Percentiles rank a stretch among this genome's conserved stretches.
phyloP scores from a whole-genome alignment of 768 basidiomycete species.

The Xerocomus spinulosus region DNA sequence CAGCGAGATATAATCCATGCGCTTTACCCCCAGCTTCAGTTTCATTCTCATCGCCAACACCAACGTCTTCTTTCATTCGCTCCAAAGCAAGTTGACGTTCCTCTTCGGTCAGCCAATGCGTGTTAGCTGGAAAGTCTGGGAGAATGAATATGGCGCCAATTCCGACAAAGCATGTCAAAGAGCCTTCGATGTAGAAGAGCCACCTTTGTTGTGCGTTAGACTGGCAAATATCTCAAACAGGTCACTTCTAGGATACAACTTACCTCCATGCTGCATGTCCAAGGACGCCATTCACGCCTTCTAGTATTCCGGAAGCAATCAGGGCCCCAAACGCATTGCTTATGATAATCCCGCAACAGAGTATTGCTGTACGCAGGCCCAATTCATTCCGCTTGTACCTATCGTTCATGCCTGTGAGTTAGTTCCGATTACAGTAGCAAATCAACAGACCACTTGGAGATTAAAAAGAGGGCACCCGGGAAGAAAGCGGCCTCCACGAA shows the following conservation, averaged over 20 bases:
- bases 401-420: constrained; percentile 16
- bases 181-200: constrained; percentile 48
- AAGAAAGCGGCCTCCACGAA: constrained; percentile 50
- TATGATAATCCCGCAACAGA: constrained; percentile 49
- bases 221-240: background rate
- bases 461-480: constrained; percentile 39
- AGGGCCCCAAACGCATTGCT: constrained; percentile 54
- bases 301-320: constrained; percentile 45
- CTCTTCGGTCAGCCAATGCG: constrained; percentile 33
- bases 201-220: constrained; percentile 33
- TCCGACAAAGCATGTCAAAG: constrained; percentile 42
- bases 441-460: constrained; percentile 31
- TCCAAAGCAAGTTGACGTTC: constrained; percentile 46
- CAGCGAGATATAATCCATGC: constrained; percentile 53
- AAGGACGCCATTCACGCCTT: constrained; percentile 43
- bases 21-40: constrained; percentile 36
- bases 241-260: constrained; percentile 13
- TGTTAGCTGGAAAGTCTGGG: constrained; percentile 44
- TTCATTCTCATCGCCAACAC: constrained; percentile 50
- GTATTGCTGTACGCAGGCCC: constrained; percentile 39
- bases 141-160: constrained; percentile 43
- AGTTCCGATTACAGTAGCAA: constrained; percentile 28
- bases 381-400: constrained; percentile 46
- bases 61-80: constrained; percentile 63
- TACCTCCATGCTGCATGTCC: constrained; percentile 52